These are phyloP conservation scores for Lecanicillium sp. DNA, from an alignment of 2,329 filamentous ascomycete genomes.

Conservation along the genomic window DNA sequence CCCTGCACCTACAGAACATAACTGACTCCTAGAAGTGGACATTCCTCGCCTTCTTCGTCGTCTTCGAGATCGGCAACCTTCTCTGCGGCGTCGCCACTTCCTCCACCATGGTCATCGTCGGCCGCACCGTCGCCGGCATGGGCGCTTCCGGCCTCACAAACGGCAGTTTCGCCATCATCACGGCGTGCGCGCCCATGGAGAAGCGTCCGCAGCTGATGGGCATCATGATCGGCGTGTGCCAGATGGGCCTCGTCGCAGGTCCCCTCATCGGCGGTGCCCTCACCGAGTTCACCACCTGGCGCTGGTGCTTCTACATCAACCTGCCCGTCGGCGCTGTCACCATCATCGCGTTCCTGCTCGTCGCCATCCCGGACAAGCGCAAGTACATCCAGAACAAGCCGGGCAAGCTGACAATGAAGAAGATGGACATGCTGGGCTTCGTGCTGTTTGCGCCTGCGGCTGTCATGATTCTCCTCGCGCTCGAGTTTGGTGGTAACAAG, in stretches of 20 bases:
- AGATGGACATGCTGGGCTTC: conserved; percentile 41
- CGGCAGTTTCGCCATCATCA: conserved; percentile 29
- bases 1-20: neutral
- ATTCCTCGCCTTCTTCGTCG: conserved; percentile 24
- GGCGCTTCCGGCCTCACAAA: conserved; percentile 40
- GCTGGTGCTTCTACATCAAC: conserved; percentile 43
- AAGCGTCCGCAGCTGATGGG: conserved; percentile 24
- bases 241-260: conserved; percentile 40
- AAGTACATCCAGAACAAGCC: conserved; percentile 31
- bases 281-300: conserved; percentile 33
- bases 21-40: conserved; percentile 19
- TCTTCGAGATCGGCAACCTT: conserved; percentile 36
- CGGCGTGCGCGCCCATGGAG: conserved; percentile 23
- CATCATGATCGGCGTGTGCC: conserved; percentile 27
- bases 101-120: conserved; percentile 43
- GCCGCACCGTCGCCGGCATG: conserved; percentile 42
- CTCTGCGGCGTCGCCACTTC: conserved; percentile 41
- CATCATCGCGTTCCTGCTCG: conserved; percentile 24
- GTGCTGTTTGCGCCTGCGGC: conserved; percentile 39
- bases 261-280: conserved; percentile 41
- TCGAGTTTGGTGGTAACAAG: conserved; percentile 45
- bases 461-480: conserved; percentile 43
- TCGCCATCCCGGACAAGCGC: conserved; percentile 33
- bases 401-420: conserved; percentile 20
- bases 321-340: conserved; percentile 35